Percentiles rank a stretch among this genome's conserved stretches.
Evolutionary conservation across 495 filamentous ascomycete species (phyloP).

Genomic region (Daldinia caldariorum): DNA sequence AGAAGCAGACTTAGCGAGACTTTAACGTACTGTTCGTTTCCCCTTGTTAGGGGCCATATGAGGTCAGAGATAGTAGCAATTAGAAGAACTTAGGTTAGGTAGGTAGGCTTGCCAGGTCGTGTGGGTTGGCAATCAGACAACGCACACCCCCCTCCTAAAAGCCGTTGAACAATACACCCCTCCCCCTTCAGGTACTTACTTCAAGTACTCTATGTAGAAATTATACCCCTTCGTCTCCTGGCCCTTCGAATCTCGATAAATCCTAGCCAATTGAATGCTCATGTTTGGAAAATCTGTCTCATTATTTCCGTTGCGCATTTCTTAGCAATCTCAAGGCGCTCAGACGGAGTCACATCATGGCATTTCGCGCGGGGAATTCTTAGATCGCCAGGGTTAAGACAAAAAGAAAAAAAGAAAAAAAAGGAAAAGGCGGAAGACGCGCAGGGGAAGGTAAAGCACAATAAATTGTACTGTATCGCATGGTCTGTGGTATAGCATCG

Average conservation of each 20-base stretch:
- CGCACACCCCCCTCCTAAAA: conserved; percentile 44
- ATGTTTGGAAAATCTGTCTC: conserved; percentile 45
- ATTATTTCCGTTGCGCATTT: conserved; percentile 48
- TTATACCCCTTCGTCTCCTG: conserved; percentile 37
- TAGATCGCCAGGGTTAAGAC: conserved; percentile 38
- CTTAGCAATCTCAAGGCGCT: conserved; percentile 44
- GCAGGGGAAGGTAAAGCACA: conserved; percentile 6
- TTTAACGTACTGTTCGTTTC: conserved; percentile 34
- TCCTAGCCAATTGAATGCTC: conserved; percentile 43
- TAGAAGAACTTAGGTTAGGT: too few relatives aligned
- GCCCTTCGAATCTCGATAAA: conserved; percentile 48
- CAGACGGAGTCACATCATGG: conserved; percentile 42
- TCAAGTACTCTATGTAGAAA: conserved; percentile 20
- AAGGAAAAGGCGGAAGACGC: conserved; percentile 10
- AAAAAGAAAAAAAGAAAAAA: conserved; percentile 11
- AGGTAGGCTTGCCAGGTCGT: conserved; percentile 31
- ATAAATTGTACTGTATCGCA: conserved; percentile 23
- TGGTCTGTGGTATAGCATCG: conserved; percentile 32
- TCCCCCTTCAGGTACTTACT: not conserved
- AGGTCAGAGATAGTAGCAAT: conserved; percentile 37
- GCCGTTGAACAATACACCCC: conserved; percentile 47
- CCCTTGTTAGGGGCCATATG: conserved; percentile 38
- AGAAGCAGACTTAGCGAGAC: conserved; percentile 8
- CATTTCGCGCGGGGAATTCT: conserved; percentile 43
- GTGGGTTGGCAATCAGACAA: conserved; percentile 46